Conservation (phyloP, 2,329 filamentous ascomycete species). For the Passalora sequoiae region DNA sequence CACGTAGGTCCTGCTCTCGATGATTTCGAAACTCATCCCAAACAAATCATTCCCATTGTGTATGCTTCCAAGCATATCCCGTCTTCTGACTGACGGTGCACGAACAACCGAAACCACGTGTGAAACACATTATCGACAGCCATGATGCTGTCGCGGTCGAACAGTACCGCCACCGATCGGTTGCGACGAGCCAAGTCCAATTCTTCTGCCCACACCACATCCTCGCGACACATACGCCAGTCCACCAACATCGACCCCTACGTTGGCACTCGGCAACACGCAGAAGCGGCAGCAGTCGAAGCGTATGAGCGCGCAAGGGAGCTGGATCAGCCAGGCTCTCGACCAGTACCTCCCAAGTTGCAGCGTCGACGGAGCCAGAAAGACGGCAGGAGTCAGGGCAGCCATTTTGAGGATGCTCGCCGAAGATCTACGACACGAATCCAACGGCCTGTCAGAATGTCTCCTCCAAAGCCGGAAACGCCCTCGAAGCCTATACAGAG, state of each 20-base stretch:
- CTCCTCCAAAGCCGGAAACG: conserved; percentile 1
- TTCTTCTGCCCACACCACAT: conserved; percentile 37
- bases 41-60: conserved; percentile 1
- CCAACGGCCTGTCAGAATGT: not conserved
- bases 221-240: conserved; percentile 20
- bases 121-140: not conserved
- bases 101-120: not conserved
- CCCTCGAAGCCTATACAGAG: not conserved
- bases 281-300: conserved; percentile 57
- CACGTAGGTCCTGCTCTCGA: conserved; percentile 1
- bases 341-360: conserved; percentile 11
- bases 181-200: conserved; percentile 33
- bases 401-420: conserved; percentile 32
- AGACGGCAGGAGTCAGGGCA: conserved; percentile 30
- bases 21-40: not conserved
- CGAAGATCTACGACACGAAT: conserved; percentile 13
- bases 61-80: not conserved
- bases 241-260: conserved; percentile 32
- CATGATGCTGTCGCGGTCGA: conserved; percentile 32
- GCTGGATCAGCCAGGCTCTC: conserved; percentile 30
- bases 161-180: conserved; percentile 29
- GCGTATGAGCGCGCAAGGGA: conserved; percentile 54
- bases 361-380: conserved; percentile 25
- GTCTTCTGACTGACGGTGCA: not conserved
- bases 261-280: conserved; percentile 52